Base-by-base conservation (phyloP, 2,329 filamentous ascomycete genomes). In the Hypomyces perniciosus region DNA sequence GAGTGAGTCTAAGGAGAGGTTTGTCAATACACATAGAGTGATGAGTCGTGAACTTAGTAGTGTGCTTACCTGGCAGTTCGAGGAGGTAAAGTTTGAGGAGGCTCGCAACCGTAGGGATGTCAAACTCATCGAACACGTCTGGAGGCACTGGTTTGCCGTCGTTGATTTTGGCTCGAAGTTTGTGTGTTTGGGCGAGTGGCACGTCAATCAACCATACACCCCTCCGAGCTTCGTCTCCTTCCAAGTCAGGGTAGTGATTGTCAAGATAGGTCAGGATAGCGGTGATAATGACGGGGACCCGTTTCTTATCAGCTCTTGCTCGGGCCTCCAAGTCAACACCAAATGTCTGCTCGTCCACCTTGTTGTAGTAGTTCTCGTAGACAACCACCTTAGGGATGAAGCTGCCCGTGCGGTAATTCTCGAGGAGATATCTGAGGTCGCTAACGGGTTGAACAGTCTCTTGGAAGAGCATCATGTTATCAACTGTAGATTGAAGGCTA, bases 301-400 rank as follows among this genome's bases (percentile, higher is more conserved):
- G 87, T 73, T 99, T 99, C 68, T 91, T 86, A 69, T 99, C 93
- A 46, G 90, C 91, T 58, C 92, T 80, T 42, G 93, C 93, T 59
- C 93, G 80, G 35, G 92, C 90, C 71, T 99, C 93, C n/a, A 99
- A 81, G 64, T 99, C 95, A 50, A 99, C 90, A 58, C 95, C 93
- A 65, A 97, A 99, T 1, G 90, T 96, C 77, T 97, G 91, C 65
- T 96, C 91, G 67, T 96, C 93, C 27, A 96, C 90, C 58, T 88
- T 90, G 70, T 96, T 96, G 75, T 99, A 99, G 72, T 99, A 99
- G 68, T 97, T 99, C 72, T 99, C 93, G 69, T 99, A 99, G 4
- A 90, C 86, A 43, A 90, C 84, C 29, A 97, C 92, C 62, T 83
- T 91, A 7, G 93, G 93, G 46, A 90, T 82, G 66, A 95, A 99